A percentile compares a stretch with the other conserved stretches of the same genome.
These are phyloP conservation scores for Cytospora piceicola DNA, from an alignment of 2,329 filamentous ascomycete species.

Conservation along the genomic window DNA sequence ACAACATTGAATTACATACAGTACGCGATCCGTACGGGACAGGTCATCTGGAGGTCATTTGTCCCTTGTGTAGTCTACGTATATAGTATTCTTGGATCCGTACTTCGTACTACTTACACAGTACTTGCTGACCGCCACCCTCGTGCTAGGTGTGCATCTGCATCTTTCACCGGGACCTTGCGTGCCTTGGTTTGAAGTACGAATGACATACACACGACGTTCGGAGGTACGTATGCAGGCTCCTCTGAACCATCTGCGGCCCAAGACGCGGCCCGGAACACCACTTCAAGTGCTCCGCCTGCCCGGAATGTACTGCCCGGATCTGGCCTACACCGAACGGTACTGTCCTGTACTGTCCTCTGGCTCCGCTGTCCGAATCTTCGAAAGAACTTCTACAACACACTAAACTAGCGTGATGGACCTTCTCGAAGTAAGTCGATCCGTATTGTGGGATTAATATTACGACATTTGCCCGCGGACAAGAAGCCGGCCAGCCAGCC, in stretches of 20 bases:
- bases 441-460: slow-evolving; percentile 1
- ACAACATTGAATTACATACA: no score
- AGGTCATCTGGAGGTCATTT: slow-evolving; percentile 20
- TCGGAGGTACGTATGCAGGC: slow-evolving; percentile 2
- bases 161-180: neutral
- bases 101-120: neutral
- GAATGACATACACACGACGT: neutral
- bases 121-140: neutral
- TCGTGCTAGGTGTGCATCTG: neutral
- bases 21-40: no score
- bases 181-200: neutral
- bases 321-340: neutral
- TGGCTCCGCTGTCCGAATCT: slow-evolving; percentile 2
- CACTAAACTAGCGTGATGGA: neutral
- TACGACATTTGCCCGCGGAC: slow-evolving; percentile 3
- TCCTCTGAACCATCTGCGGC: slow-evolving; percentile 26
- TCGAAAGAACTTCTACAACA: neutral
- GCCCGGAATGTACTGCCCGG: slow-evolving; percentile 2
- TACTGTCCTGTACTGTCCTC: neutral
- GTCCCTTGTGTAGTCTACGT: neutral
- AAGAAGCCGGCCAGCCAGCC: neutral
- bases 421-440: slow-evolving; percentile 15
- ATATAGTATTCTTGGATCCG: slow-evolving; percentile 6
- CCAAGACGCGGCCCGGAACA: slow-evolving; percentile 27
- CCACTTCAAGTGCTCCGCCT: slow-evolving; percentile 1